Base-by-base conservation (phyloP, 805 yeast genomes). In the Jamesozyma lodderae region DNA sequence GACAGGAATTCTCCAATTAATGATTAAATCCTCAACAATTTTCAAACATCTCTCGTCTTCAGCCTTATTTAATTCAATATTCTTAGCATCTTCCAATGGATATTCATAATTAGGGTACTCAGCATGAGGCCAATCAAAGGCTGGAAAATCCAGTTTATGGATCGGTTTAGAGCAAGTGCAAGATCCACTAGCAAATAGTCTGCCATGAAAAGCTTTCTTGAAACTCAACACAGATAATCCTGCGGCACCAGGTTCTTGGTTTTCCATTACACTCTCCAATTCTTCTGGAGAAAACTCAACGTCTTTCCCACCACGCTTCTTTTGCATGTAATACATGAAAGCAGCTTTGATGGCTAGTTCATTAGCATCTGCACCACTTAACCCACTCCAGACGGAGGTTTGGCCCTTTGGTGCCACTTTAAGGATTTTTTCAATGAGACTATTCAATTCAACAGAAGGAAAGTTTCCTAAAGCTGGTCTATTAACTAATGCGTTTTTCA, bases 71-170 rank as follows among this genome's bases (percentile, higher is more conserved):
- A 66, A 77, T 34, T 68, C 77, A 30, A 57, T 75, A 58, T 77
- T 57, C 36, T 74, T 70, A 40, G 75, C 85, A 38, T 76, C 70
- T 39, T 77, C 88, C 55, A 87, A 72, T 42, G 97, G 97, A 63
- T 86, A 88, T 62, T 79, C 68, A 64, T 85, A 79, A 36, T 72
- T 52, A 47, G 97, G 97, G 69, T 79, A 88, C 46, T 85, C 86
- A 40, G 96, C 96, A 62, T 83, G 87, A 57, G 97, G 97, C 96
- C 96, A 88, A 57, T 84, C 76, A 69, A 88, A 88, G 6, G 95
- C 78, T 44, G 97, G 97, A 66, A 90, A 69, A 63, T 81, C 88
- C 58, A 88, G 68, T 68, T 90, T 88, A 71, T 88, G 97, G 52
- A 90, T 75, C 48, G 96, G 95, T 70, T 86, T 90, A 41, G 96